phyloP scores from a whole-genome alignment of 2,329 filamentous ascomycete species.

The Alternaria longipes region DNA sequence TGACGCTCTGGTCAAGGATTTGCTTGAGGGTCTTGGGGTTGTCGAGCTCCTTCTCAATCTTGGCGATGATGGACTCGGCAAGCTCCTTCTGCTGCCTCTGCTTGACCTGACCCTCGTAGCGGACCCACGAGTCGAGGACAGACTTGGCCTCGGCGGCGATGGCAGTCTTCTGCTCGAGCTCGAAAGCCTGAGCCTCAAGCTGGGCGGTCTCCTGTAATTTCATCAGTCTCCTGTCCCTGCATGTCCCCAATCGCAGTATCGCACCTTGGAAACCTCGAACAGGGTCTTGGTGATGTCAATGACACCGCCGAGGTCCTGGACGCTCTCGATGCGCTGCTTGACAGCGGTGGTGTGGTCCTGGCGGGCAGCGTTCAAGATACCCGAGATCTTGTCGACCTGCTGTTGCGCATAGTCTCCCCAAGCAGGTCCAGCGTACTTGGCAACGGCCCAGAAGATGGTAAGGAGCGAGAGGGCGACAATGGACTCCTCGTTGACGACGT shows the following conservation, averaged over 20 bases:
- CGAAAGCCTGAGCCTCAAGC: slow-evolving; percentile 94
- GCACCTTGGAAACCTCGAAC: slow-evolving; percentile 97
- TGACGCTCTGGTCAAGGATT: slow-evolving; percentile 95
- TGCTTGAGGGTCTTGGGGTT: slow-evolving; percentile 97
- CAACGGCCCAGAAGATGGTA: slow-evolving; percentile 89
- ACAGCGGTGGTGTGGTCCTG: slow-evolving; percentile 95
- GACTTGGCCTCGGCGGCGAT: slow-evolving; percentile 91
- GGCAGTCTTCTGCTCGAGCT: slow-evolving; percentile 95
- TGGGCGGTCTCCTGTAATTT: slow-evolving; percentile 84
- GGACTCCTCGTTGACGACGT: slow-evolving; percentile 98
- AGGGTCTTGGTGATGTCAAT: slow-evolving; percentile 97
- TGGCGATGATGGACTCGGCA: slow-evolving; percentile 89
- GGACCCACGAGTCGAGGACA: slow-evolving; percentile 97
- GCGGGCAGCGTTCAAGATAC: slow-evolving; percentile 92
- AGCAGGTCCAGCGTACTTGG: slow-evolving; percentile 90
- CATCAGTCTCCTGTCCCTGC: slow-evolving; percentile 35
- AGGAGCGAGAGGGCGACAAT: slow-evolving; percentile 92
- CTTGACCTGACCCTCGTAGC: slow-evolving; percentile 99
- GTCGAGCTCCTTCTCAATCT: slow-evolving; percentile 98
- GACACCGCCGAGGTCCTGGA: slow-evolving; percentile 92
- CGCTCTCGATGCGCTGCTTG: slow-evolving; percentile 91
- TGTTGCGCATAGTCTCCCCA: slow-evolving; percentile 92
- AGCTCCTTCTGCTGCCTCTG: slow-evolving; percentile 97
- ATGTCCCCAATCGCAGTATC: slow-evolving; percentile 42
- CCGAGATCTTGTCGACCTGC: slow-evolving; percentile 91